These are phyloP conservation scores for Rhytidhysteron rufulum DNA, from an alignment of 2,329 filamentous ascomycete species.

Conservation along the genomic window DNA sequence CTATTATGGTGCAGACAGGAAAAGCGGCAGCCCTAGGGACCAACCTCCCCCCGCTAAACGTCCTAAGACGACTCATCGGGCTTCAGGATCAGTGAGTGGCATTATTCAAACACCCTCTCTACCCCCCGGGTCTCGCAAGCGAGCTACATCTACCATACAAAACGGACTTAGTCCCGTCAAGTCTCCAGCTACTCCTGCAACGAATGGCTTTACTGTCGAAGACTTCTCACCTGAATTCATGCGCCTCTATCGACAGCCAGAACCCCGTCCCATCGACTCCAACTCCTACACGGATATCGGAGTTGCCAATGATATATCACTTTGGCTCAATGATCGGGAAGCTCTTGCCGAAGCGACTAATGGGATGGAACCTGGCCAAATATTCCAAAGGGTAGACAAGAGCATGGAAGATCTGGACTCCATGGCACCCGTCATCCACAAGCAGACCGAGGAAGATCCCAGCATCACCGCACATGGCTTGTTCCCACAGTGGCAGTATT, in stretches of 20 bases:
- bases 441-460: constrained; percentile 51
- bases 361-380: constrained; percentile 58
- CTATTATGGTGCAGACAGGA: constrained; percentile 42
- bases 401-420: constrained; percentile 52
- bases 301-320: constrained; percentile 69
- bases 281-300: constrained; percentile 76
- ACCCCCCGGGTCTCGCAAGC: constrained; percentile 59
- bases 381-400: constrained; percentile 62
- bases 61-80: constrained; percentile 74
- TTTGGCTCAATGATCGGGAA: constrained; percentile 73
- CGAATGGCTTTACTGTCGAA: constrained; percentile 61
- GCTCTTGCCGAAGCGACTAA: constrained; percentile 66
- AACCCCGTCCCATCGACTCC: constrained; percentile 55
- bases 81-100: constrained; percentile 72
- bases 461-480: constrained; percentile 49
- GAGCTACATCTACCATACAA: constrained; percentile 53
- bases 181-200: constrained; percentile 60
- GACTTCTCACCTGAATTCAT: constrained; percentile 74
- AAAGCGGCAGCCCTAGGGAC: constrained; percentile 50
- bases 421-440: constrained; percentile 49
- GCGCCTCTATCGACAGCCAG: constrained; percentile 64
- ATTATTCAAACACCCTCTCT: constrained; percentile 63
- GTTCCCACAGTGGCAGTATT: constrained; percentile 66
- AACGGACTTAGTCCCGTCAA: constrained; percentile 73
- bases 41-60: constrained; percentile 68